Conservation (phyloP, 345 rosid genomes). For the Salix udensis region DNA sequence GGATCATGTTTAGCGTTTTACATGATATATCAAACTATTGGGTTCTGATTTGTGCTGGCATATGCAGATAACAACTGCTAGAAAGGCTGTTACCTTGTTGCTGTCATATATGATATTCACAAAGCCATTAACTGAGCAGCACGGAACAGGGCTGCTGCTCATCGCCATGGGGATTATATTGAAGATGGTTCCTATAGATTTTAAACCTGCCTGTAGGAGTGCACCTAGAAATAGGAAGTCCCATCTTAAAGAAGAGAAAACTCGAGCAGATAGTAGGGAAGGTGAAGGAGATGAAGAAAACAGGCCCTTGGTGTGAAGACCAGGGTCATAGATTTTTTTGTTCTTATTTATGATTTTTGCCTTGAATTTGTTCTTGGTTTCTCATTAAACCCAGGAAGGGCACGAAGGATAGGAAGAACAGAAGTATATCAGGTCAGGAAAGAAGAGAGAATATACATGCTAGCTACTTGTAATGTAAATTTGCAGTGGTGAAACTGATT, state of each 20-base stretch:
- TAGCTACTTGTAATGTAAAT: constrained; percentile 5
- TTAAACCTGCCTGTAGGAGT: constrained; percentile 30
- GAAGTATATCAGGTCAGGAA: background rate
- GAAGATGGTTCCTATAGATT: constrained; percentile 69
- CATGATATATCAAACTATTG: background rate
- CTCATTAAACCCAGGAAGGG: background rate
- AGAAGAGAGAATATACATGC: background rate
- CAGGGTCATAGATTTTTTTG: background rate
- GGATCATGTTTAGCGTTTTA: background rate
- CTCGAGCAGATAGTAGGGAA: constrained; percentile 17
- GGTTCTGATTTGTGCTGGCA: background rate
- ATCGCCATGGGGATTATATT: constrained; percentile 70
- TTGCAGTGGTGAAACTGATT: background rate
- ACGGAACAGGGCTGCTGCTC: constrained; percentile 69
- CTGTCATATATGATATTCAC: constrained; percentile 79
- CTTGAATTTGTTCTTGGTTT: background rate
- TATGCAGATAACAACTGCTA: constrained; percentile 74
- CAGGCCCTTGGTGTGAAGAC: constrained; percentile 44
- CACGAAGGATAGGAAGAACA: background rate
- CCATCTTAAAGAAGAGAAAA: constrained; percentile 18
- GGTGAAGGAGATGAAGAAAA: constrained; percentile 44
- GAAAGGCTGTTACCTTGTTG: constrained; percentile 71
- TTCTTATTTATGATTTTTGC: background rate
- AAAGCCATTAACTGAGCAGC: constrained; percentile 85
- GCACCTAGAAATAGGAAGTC: constrained; percentile 19